These are phyloP conservation scores for Fusarium anguioides DNA, from an alignment of 2,329 filamentous ascomycete species.

Conservation along the genomic window DNA sequence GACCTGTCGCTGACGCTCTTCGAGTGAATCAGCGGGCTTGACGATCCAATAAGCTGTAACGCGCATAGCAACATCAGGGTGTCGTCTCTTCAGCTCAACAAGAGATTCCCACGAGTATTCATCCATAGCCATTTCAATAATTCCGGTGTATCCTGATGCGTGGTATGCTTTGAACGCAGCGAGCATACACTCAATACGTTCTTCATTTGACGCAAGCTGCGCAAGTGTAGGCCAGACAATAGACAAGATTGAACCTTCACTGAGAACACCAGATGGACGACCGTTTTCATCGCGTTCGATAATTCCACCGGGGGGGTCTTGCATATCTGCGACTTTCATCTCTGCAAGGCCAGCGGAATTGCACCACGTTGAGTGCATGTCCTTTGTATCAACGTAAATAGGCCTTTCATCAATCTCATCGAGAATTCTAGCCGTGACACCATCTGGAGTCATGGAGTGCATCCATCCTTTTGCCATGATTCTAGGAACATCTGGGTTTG, in stretches of 20 bases:
- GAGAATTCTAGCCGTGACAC: constrained; percentile 57
- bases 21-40: constrained; percentile 56
- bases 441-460: constrained; percentile 60
- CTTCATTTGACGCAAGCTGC: constrained; percentile 57
- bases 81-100: constrained; percentile 53
- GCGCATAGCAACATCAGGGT: constrained; percentile 53
- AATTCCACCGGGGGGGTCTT: constrained; percentile 62
- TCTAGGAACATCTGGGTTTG: constrained; percentile 59
- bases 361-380: constrained; percentile 68
- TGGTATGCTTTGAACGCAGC: constrained; percentile 63
- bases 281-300: constrained; percentile 63
- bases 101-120: constrained; percentile 65
- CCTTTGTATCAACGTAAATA: constrained; percentile 67
- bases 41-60: constrained; percentile 69
- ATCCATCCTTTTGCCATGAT: constrained; percentile 68
- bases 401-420: constrained; percentile 65
- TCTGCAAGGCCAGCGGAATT: constrained; percentile 63
- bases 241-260: constrained; percentile 63
- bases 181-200: constrained; percentile 60
- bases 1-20: constrained; percentile 59
- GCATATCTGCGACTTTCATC: constrained; percentile 57
- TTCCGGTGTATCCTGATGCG: constrained; percentile 64
- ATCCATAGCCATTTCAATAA: constrained; percentile 72
- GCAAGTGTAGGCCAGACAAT: constrained; percentile 68
- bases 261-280: constrained; percentile 61